These are phyloP conservation scores for Coemansia sp. DNA, from an alignment of 192 early-diverging fungal genomes.

Conservation along the genomic window DNA sequence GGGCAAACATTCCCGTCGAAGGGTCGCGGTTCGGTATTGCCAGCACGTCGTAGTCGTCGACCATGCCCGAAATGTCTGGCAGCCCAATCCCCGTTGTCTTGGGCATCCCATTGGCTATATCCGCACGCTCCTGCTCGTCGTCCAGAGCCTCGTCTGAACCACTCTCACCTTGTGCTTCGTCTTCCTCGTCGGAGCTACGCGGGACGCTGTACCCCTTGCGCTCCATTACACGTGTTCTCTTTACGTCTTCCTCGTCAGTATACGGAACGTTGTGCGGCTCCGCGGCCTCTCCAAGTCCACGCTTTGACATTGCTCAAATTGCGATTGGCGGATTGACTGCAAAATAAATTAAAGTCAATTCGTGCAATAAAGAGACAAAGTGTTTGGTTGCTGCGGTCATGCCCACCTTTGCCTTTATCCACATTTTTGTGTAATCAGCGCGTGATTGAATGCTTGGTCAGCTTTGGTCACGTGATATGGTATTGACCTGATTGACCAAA, in stretches of 20 bases:
- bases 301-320: slow-evolving; percentile 12
- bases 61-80: slow-evolving; percentile 8
- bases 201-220: slow-evolving; percentile 21
- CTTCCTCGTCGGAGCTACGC: slow-evolving; percentile 19
- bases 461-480: too few relatives aligned
- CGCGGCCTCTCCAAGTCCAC: slow-evolving; percentile 14
- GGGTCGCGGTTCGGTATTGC: neutral
- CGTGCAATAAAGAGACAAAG: neutral
- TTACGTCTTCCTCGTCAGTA: slow-evolving; percentile 1
- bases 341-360: too few relatives aligned
- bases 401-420: too few relatives aligned
- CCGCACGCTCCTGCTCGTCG: slow-evolving; percentile 28
- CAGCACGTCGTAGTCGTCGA: neutral
- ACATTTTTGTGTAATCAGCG: slow-evolving; percentile 1
- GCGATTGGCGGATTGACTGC: neutral
- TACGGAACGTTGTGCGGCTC: slow-evolving; percentile 6
- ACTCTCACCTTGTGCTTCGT: neutral
- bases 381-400: neutral
- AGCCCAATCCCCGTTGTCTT: slow-evolving; percentile 22
- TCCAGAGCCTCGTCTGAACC: neutral
- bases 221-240: slow-evolving; percentile 12
- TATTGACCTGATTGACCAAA: too few relatives aligned
- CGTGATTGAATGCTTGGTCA: slow-evolving; percentile 1
- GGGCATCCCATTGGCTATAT: slow-evolving; percentile 34
- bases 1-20: neutral